Percentiles rank a stretch among this genome's conserved stretches.
Conservation (phyloP, 257 asterid species). For the Rehmannia glutinosa region DNA sequence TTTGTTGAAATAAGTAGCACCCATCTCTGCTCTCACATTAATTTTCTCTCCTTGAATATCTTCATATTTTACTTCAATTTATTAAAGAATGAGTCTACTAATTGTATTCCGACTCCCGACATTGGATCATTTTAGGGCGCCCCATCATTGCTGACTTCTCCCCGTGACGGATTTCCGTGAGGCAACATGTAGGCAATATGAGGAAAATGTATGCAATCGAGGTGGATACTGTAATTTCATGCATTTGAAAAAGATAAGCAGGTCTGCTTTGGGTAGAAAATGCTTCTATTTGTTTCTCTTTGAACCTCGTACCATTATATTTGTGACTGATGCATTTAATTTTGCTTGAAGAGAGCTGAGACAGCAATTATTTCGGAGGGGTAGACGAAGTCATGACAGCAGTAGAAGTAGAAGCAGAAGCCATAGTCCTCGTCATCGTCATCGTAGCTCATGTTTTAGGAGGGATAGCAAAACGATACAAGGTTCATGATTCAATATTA, state of each 20-base stretch:
- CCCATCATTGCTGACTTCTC: conserved; percentile 88
- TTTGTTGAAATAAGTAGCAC: not conserved
- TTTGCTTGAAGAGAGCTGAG: conserved; percentile 58
- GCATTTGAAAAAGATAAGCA: conserved; percentile 85
- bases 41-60: not conserved
- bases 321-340: too few species aligned
- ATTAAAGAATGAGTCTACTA: too few species aligned
- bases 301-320: not conserved
- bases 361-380: conserved; percentile 62
- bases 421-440: conserved; percentile 64
- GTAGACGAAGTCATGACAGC: conserved; percentile 56
- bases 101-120: too few species aligned
- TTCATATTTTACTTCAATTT: not conserved
- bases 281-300: not conserved
- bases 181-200: conserved; percentile 89
- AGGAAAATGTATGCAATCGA: conserved; percentile 87
- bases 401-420: conserved; percentile 82
- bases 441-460: conserved; percentile 26
- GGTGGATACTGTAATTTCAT: conserved; percentile 95
- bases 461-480: conserved; percentile 18
- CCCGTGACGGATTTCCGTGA: conserved; percentile 90
- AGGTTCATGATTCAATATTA: conserved; percentile 1
- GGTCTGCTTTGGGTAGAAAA: conserved; percentile 31
- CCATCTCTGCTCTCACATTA: not conserved
- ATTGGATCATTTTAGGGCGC: conserved; percentile 47